Conservation (phyloP, 306 rosid genomes). For the Arachis stenosperma region DNA sequence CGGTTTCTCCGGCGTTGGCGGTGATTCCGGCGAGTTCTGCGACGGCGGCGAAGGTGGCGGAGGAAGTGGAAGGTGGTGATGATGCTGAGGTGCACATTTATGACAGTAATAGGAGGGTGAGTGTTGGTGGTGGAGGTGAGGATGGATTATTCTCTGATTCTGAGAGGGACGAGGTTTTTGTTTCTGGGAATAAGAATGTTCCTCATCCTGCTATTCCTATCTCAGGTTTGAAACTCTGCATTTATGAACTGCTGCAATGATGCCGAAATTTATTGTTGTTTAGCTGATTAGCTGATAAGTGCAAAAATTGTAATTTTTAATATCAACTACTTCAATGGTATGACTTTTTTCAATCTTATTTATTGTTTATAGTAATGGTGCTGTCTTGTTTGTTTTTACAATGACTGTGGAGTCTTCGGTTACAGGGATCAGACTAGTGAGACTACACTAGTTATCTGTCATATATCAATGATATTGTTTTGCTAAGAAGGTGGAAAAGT, state of each 20-base stretch:
- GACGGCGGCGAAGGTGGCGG: slow-evolving; percentile 32
- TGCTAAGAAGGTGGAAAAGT: slow-evolving; percentile 28
- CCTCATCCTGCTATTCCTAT: slow-evolving; percentile 59
- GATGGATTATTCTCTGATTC: slow-evolving; percentile 81
- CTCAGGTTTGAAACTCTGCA: slow-evolving; percentile 55
- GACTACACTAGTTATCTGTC: no score
- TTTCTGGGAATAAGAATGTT: slow-evolving; percentile 37
- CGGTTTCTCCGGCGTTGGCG: slow-evolving; percentile 42
- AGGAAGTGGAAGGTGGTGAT: slow-evolving; percentile 33
- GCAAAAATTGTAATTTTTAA: background rate
- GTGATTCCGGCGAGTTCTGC: slow-evolving; percentile 1
- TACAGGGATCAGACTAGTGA: no score
- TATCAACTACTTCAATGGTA: background rate
- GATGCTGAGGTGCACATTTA: slow-evolving; percentile 54
- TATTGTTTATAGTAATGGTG: slow-evolving; percentile 13
- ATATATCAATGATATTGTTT: background rate
- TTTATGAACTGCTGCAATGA: slow-evolving; percentile 1
- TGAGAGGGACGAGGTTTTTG: slow-evolving; percentile 67
- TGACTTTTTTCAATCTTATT: background rate
- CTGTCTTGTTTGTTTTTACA: background rate
- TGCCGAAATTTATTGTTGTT: background rate
- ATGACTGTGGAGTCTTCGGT: no score
- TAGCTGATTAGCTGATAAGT: background rate
- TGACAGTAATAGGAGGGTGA: slow-evolving; percentile 62
- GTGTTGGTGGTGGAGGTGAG: slow-evolving; percentile 39